These are phyloP conservation scores for Corinectria fuckeliana DNA, from an alignment of 2,329 filamentous ascomycete species.

Conservation along the genomic window DNA sequence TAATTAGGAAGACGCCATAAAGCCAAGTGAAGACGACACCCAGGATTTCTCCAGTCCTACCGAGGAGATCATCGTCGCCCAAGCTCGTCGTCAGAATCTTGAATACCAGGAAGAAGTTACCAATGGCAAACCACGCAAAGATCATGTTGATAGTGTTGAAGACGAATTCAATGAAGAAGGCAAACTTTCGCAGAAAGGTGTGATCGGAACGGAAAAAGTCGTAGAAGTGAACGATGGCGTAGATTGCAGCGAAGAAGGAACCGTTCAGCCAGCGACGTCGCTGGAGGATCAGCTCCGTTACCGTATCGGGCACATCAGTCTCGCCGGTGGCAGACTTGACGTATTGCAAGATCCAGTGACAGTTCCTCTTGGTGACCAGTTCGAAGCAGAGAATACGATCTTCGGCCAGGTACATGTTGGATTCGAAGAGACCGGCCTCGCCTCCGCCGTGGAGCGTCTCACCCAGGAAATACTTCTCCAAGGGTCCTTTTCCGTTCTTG, in stretches of 20 bases:
- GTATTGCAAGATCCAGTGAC: conserved; percentile 96
- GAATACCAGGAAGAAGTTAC: conserved; percentile 99
- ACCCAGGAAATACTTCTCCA: conserved; percentile 96
- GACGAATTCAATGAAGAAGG: conserved; percentile 89
- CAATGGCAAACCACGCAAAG: conserved; percentile 97
- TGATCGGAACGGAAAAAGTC: conserved; percentile 95
- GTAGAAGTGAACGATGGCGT: conserved; percentile 93
- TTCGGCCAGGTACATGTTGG: conserved; percentile 99
- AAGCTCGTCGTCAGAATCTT: conserved; percentile 92
- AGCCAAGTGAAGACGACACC: conserved; percentile 95
- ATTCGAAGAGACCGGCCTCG: conserved; percentile 94
- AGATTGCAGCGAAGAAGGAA: conserved; percentile 96
- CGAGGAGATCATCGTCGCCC: conserved; percentile 71
- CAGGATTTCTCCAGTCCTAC: conserved; percentile 78
- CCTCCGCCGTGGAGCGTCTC: conserved; percentile 94
- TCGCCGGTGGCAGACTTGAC: conserved; percentile 97
- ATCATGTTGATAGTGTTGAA: conserved; percentile 98
- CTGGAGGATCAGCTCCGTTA: conserved; percentile 94
- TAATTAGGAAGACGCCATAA: conserved; percentile 88
- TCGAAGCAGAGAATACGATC: conserved; percentile 99
- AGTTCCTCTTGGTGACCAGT: conserved; percentile 95
- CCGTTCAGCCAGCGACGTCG: conserved; percentile 97
- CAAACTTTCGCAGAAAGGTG: conserved; percentile 83
- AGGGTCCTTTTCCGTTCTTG: conserved; percentile 87
- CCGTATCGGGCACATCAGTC: conserved; percentile 93